Evolutionary conservation across 345 rosid species (phyloP), one percentile per base, ranked within the genome.

Genomic region (Syzygium aqueum): DNA sequence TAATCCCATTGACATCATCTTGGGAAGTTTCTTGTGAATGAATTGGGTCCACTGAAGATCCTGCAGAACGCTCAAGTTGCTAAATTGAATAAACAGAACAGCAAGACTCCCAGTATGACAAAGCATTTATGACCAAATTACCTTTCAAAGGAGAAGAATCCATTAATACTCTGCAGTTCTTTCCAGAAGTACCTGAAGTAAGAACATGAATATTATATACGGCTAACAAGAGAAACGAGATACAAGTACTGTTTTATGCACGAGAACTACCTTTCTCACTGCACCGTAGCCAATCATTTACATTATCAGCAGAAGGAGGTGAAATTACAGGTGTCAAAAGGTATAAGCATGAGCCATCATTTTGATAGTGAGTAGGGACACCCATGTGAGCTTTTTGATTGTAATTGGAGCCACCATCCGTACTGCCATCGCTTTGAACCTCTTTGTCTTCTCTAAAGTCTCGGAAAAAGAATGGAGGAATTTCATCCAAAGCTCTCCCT

Each of bases 331-430:
- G 96, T 67, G 95, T 88, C 91, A 97, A 90, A 84, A 94, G 89
- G 93, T 93, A 95, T 90, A 97, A 89, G 80, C 83, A 85, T 53
- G 99, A 96, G 59, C 99, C 96, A 86, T 97, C 97, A 90, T 93
- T 95, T 89, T 92, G 93, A 93, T 92, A 92, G 91, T 93, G 93
- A 87, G 93, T 89, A 63, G 97, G 97, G 54, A 95, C 91, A 85
- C 95, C 96, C 85, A 90, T 84, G 21, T 89, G 51, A 89, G 90
- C 91, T 93, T 93, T 90, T 86, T 89, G 89, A 88, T 43, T 86
- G 89, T 77, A 85, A 85, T 88, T 88, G 67, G 65, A 87, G 54
- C 84, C 87, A 56, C 30, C 83, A 53, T 85, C 87, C 6, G 56
- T 86, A 11, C 85, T 59, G 90, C 86, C 65, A 53, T 87, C 87